Conservation (phyloP, 1,139 yeast genomes). For the Debaryomyces singareniensis region DNA sequence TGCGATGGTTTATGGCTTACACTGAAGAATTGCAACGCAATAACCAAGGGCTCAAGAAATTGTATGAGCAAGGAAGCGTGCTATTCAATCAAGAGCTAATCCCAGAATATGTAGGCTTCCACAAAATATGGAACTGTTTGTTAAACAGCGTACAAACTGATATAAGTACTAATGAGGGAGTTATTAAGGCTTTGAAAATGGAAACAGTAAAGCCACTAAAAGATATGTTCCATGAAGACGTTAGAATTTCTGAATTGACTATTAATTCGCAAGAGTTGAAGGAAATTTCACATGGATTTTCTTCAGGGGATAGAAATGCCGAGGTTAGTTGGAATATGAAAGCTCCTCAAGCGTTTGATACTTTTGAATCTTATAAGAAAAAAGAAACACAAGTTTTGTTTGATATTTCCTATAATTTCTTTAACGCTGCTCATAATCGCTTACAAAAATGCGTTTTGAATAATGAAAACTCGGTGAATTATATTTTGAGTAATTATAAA, state of each 20-base stretch:
- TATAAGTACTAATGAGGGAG: conserved; percentile 43
- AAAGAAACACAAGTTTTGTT: conserved; percentile 61
- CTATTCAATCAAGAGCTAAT: conserved; percentile 23
- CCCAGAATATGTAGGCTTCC: conserved; percentile 49
- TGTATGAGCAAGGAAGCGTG: conserved; percentile 39
- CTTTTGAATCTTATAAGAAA: conserved; percentile 69
- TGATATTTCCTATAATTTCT: conserved; percentile 61
- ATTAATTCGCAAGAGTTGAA: conserved; percentile 37
- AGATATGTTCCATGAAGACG: conserved; percentile 47
- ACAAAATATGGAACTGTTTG: conserved; percentile 54
- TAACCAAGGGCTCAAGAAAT: conserved; percentile 43
- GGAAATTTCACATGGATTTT: conserved; percentile 24
- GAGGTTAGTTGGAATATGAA: conserved; percentile 63
- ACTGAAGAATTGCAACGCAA: conserved; percentile 43
- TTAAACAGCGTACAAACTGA: conserved; percentile 49
- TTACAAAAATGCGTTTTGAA: conserved; percentile 39
- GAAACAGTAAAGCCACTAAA: conserved; percentile 54
- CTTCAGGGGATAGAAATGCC: conserved; percentile 18
- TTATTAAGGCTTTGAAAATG: conserved; percentile 45
- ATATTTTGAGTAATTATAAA: conserved; percentile 44
- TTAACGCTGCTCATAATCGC: conserved; percentile 53
- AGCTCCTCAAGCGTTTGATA: conserved; percentile 73
- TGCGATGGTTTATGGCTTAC: conserved; percentile 51
- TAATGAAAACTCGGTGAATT: conserved; percentile 63
- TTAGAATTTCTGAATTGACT: conserved; percentile 38